Base-by-base conservation (phyloP, 225 moss, liverwort and hornwort species). In the Pseudisothecium myosuroides region DNA sequence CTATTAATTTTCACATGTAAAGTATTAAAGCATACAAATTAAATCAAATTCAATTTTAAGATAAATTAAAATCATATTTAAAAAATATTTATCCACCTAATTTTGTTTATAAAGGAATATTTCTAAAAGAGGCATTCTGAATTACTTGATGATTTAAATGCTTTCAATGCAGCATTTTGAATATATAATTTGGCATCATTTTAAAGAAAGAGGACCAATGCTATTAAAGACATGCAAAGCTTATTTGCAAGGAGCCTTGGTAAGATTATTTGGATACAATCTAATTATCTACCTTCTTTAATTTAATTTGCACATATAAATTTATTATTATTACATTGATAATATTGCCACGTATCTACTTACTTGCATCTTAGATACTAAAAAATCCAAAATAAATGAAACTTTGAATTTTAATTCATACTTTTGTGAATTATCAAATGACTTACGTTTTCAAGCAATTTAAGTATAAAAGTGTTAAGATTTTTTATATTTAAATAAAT, bases 121-220 rank as follows among this genome's bases (percentile, higher is more conserved):
- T 65, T n/a, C 21, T 45, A 45, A 3, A 58, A 29, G 32, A 62
- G 2, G 6, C 41, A 43, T 62, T 60, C 2, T 47, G 9, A 45
- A 60, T 45, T 15, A 45, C 6, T 26, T 22, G 10, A 34, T 82
- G 6, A 31, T 60, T 62, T 84, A 32, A 3, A 31, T 55, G 4
- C 56, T n/a, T 55, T 65, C 4, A 67, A 50, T 91, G 93, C 83
- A 98, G 94, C 94, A 98, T 87, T 93, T 97, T 88, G 96, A 96
- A 78, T 17, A 81, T 52, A 85, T 98, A n/a, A 92, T 96, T 80
- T 13, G 52, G 39, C 81, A 94, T 75, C 94, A 98, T 82, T 98
- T 95, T 69, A 84, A 82, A 45, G 86, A 91, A 78, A 91, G 88
- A n/a, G 94, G 96, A 61, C 88, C 87, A 9, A n/a, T 65, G 39